Evolutionary conservation across 768 basidiomycete genomes (phyloP).

Genomic region (Filobasidium floriforme): DNA sequence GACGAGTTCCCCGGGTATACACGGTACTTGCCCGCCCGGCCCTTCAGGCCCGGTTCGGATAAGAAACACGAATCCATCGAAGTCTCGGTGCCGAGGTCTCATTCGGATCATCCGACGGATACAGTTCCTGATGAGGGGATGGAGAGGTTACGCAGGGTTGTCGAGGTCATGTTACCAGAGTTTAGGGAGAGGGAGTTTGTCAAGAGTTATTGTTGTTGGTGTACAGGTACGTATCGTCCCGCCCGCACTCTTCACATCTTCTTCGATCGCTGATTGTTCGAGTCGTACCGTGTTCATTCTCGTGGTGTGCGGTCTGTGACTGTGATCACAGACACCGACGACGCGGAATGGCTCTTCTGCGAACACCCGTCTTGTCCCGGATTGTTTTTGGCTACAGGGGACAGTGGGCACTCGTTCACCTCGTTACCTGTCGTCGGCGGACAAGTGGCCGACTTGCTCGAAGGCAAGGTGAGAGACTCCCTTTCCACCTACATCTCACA

Average conservation of each 20-base stretch:
- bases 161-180: slow-evolving; percentile 35
- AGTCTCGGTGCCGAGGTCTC: slow-evolving; percentile 41
- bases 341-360: slow-evolving; percentile 35
- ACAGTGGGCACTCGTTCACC: slow-evolving; percentile 39
- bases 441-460: slow-evolving; percentile 36
- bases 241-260: too few relatives aligned
- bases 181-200: slow-evolving; percentile 29
- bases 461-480: slow-evolving; percentile 31
- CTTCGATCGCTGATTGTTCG: too few relatives aligned
- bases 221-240: slow-evolving; percentile 31
- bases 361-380: slow-evolving; percentile 35
- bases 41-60: slow-evolving; percentile 25
- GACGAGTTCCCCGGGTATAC: slow-evolving; percentile 43
- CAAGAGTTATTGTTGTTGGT: slow-evolving; percentile 38
- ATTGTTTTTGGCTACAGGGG: slow-evolving; percentile 38
- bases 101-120: slow-evolving; percentile 40
- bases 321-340: slow-evolving; percentile 29
- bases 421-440: slow-evolving; percentile 35
- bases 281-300: too few relatives aligned
- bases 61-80: slow-evolving; percentile 9
- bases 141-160: slow-evolving; percentile 28
- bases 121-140: slow-evolving; percentile 35
- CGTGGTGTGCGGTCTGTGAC: too few relatives aligned
- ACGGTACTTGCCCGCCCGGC: slow-evolving; percentile 22
- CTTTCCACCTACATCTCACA: not conserved